Evolutionary conservation across 2,329 filamentous ascomycete genomes (phyloP).

Genomic region (Tothia fuscella): DNA sequence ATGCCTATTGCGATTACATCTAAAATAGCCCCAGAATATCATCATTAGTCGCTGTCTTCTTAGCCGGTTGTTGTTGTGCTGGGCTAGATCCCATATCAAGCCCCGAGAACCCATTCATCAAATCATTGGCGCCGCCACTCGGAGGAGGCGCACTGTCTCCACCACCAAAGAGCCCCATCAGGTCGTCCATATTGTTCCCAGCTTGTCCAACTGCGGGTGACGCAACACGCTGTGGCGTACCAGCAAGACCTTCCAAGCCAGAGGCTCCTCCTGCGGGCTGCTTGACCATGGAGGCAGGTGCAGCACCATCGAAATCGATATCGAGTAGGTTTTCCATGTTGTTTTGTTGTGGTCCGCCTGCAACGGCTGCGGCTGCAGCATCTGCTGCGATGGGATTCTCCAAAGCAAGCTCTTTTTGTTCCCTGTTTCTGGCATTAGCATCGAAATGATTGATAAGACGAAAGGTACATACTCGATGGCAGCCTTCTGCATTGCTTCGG

Average conservation of each 20-base stretch:
- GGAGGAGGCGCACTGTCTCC: constrained; percentile 23
- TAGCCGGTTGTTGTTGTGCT: constrained; percentile 48
- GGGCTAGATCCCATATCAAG: constrained; percentile 63
- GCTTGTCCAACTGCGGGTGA: constrained; percentile 41
- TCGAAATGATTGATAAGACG: constrained; percentile 2
- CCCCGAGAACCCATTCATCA: constrained; percentile 75
- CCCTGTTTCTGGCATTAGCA: constrained; percentile 31
- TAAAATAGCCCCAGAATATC: constrained; percentile 46
- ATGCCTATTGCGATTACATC: too few relatives aligned
- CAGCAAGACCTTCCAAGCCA: constrained; percentile 42
- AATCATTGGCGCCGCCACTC: constrained; percentile 34
- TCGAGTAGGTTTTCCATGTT: constrained; percentile 93
- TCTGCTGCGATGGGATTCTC: constrained; percentile 92
- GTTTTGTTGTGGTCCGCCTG: constrained; percentile 49
- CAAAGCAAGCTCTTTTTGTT: constrained; percentile 80
- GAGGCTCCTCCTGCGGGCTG: constrained; percentile 39
- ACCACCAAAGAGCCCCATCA: constrained; percentile 59
- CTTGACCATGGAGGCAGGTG: constrained; percentile 72
- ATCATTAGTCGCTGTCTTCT: constrained; percentile 42
- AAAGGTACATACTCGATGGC: constrained; percentile 60
- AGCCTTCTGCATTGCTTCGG: constrained; percentile 85
- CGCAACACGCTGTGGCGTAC: constrained; percentile 56
- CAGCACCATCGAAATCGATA: constrained; percentile 89
- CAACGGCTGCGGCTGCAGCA: constrained; percentile 54
- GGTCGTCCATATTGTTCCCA: constrained; percentile 62